Evolutionary conservation across 495 filamentous ascomycete species (phyloP).

Genomic region (Podospora tetraspora): DNA sequence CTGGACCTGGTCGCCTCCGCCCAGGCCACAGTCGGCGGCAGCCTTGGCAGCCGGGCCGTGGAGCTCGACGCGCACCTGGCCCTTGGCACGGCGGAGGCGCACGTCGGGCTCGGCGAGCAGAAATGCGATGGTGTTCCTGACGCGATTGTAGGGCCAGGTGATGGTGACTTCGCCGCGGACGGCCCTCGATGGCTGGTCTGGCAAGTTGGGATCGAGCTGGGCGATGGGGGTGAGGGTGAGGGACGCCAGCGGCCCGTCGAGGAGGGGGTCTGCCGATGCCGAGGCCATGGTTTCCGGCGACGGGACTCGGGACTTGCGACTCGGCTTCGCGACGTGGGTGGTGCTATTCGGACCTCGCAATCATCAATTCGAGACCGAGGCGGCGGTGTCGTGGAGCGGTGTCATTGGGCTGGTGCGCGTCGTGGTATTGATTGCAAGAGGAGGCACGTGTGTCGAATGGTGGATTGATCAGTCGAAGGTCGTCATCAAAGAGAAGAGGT

Average conservation of each 20-base stretch:
- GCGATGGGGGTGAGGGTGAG: conserved; percentile 51
- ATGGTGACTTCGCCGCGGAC: conserved; percentile 67
- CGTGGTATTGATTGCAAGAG: background rate
- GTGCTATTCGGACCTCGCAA: background rate
- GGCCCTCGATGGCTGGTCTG: conserved; percentile 28
- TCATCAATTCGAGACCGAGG: background rate
- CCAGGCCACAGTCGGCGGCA: conserved; percentile 59
- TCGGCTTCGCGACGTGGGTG: background rate
- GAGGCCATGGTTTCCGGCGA: conserved; percentile 21
- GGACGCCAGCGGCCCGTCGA: conserved; percentile 17
- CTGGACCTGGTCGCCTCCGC: conserved; percentile 69
- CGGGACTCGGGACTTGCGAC: background rate
- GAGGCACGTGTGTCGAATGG: background rate
- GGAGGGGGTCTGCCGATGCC: conserved; percentile 11
- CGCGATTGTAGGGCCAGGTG: conserved; percentile 85
- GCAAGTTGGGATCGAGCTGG: conserved; percentile 55
- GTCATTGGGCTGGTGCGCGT: background rate
- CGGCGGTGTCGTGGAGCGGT: background rate
- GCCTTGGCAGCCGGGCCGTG: conserved; percentile 63
- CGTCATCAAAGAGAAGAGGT: background rate
- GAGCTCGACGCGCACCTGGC: conserved; percentile 80
- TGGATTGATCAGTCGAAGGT: background rate
- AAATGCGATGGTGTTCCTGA: conserved; percentile 64
- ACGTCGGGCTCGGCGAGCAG: conserved; percentile 83
- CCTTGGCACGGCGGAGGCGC: conserved; percentile 67